phyloP scores from a whole-genome alignment of 108 stramenopile genomes.

The Fragilaria crotonensis region DNA sequence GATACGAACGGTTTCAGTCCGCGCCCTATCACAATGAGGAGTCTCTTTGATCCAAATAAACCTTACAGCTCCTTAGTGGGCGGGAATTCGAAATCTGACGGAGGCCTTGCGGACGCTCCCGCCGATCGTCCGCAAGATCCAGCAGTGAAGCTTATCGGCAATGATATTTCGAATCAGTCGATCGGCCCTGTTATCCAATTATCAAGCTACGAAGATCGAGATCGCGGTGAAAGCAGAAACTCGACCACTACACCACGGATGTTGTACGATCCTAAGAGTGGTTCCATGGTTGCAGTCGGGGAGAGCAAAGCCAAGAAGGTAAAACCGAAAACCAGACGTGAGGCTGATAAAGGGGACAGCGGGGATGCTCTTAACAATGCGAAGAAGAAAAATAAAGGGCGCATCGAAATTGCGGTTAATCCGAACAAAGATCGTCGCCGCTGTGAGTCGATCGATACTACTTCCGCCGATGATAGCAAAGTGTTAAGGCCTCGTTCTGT shows the following conservation, averaged over 20 bases:
- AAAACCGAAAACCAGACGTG: neutral
- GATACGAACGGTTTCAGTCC: neutral
- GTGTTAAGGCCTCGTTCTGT: neutral
- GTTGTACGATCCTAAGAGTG: conserved; percentile 84
- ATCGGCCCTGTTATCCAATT: conserved; percentile 50
- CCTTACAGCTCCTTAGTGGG: conserved; percentile 38
- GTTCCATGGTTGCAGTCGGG: conserved; percentile 71
- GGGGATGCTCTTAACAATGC: conserved; percentile 11
- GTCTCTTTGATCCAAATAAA: conserved; percentile 49
- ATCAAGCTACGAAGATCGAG: conserved; percentile 58
- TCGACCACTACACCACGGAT: conserved; percentile 52
- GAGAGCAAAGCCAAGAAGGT: conserved; percentile 8
- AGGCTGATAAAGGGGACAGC: neutral
- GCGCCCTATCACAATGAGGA: conserved; percentile 8
- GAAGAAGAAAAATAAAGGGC: conserved; percentile 22
- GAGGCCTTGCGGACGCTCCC: too few relatives aligned
- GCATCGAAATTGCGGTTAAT: neutral
- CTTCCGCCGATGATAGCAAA: conserved; percentile 6
- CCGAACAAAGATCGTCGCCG: conserved; percentile 7
- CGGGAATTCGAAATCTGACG: conserved; percentile 30
- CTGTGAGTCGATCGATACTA: conserved; percentile 2
- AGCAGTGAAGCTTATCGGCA: conserved; percentile 3
- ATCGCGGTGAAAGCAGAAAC: conserved; percentile 44
- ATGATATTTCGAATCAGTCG: neutral
- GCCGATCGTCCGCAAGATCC: too few relatives aligned